Percentiles rank a stretch among this genome's conserved stretches.
phyloP scores from a whole-genome alignment of 495 filamentous ascomycete species.

The Podospora bellae-mahoneyi region DNA sequence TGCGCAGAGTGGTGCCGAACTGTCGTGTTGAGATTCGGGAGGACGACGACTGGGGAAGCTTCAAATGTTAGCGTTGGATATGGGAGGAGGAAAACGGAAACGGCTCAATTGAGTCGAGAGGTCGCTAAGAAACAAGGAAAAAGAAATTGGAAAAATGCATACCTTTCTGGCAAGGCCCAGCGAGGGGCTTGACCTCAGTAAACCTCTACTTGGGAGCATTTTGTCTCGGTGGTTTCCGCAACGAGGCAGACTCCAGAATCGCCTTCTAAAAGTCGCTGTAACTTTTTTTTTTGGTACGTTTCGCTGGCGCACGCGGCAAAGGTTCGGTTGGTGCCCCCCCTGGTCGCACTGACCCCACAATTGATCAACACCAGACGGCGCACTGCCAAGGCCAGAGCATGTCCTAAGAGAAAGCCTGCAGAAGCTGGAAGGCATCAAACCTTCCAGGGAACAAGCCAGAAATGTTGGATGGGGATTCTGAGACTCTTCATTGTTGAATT shows the following conservation, averaged over 20 bases:
- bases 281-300: neutral
- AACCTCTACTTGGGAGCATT: slow-evolving; percentile 55
- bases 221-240: slow-evolving; percentile 19
- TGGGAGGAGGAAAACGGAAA: neutral
- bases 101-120: neutral
- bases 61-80: slow-evolving; percentile 5
- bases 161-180: slow-evolving; percentile 39
- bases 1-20: slow-evolving; percentile 33
- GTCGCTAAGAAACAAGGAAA: neutral
- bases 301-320: neutral
- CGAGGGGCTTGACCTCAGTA: slow-evolving; percentile 42
- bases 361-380: neutral
- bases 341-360: neutral
- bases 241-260: neutral
- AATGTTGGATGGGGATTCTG: neutral
- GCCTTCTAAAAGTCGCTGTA: neutral
- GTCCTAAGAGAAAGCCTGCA: neutral
- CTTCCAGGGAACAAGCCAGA: neutral
- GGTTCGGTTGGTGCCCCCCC: neutral
- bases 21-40: slow-evolving; percentile 22
- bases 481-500: neutral
- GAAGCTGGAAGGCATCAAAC: neutral
- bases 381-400: neutral
- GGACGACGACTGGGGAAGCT: slow-evolving; percentile 15
- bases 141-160: slow-evolving; percentile 9